phyloP scores from a whole-genome alignment of 805 yeast species.

The Grigorovia yakushimaensis region DNA sequence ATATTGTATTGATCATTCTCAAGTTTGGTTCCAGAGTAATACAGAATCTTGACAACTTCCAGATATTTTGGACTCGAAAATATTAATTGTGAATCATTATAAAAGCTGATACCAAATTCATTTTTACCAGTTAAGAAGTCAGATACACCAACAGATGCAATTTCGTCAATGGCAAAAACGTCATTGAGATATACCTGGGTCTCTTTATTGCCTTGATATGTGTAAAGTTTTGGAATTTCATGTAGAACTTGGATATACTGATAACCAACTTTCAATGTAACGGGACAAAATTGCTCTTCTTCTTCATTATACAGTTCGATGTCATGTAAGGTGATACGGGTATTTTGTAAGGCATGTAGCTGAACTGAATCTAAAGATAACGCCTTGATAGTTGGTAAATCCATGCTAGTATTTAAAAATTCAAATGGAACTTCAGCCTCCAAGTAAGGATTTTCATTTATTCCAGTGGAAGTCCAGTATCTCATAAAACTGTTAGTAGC shows the following conservation, averaged over 20 bases:
- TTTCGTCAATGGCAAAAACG: constrained; percentile 33
- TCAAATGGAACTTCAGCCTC: constrained; percentile 18
- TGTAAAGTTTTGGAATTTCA: constrained; percentile 32
- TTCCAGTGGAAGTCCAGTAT: constrained; percentile 9
- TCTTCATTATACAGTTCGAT: constrained; percentile 40
- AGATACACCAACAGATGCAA: constrained; percentile 32
- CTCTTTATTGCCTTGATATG: constrained; percentile 20
- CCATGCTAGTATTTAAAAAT: constrained; percentile 38
- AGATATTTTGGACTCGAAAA: constrained; percentile 38
- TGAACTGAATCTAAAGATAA: constrained; percentile 35
- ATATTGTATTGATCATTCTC: constrained; percentile 26
- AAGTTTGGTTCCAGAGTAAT: constrained; percentile 49
- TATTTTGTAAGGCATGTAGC: constrained; percentile 33
- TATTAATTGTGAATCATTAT: constrained; percentile 27
- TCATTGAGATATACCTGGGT: constrained; percentile 32
- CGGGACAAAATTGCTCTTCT: constrained; percentile 42
- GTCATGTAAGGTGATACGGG: constrained; percentile 40
- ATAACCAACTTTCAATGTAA: constrained; percentile 55
- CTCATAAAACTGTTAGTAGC: constrained; percentile 23
- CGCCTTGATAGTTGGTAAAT: constrained; percentile 31
- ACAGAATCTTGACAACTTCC: constrained; percentile 59
- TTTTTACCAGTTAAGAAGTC: constrained; percentile 33
- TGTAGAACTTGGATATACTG: constrained; percentile 47
- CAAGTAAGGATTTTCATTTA: constrained; percentile 7
- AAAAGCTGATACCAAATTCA: constrained; percentile 38